Conservation (phyloP, 2,329 filamentous ascomycete genomes). For the Alternaria burnsii region DNA sequence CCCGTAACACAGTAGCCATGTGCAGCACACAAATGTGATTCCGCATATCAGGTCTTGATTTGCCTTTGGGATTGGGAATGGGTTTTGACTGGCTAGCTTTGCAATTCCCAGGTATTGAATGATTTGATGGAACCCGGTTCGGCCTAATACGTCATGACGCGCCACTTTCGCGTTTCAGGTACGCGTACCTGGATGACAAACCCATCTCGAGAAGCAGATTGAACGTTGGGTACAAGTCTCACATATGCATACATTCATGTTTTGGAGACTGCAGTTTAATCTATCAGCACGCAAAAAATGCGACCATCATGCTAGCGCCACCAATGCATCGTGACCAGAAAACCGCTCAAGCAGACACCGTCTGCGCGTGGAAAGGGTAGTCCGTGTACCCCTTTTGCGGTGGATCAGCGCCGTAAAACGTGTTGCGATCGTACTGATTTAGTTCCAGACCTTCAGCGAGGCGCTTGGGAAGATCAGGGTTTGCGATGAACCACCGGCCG, state of each 20-base stretch:
- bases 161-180: not conserved
- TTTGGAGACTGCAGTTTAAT: not conserved
- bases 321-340: constrained; percentile 16
- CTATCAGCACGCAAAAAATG: not conserved
- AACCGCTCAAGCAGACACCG: constrained; percentile 27
- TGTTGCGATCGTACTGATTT: constrained; percentile 53
- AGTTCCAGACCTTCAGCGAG: constrained; percentile 52
- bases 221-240: not conserved
- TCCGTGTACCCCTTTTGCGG: constrained; percentile 52
- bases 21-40: not conserved
- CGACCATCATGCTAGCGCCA: constrained; percentile 9
- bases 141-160: not conserved
- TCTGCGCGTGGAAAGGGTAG: constrained; percentile 48
- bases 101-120: not conserved
- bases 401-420: constrained; percentile 55
- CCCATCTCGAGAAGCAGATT: not conserved
- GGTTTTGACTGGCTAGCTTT: not conserved
- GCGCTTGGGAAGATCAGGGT: constrained; percentile 57
- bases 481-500: constrained; percentile 57
- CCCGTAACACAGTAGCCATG: not conserved
- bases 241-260: not conserved
- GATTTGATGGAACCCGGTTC: not conserved
- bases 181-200: not conserved
- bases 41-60: not conserved
- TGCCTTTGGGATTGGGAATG: not conserved